Conservation (phyloP, 768 basidiomycete species). For the Infundibulicybe gibba region DNA sequence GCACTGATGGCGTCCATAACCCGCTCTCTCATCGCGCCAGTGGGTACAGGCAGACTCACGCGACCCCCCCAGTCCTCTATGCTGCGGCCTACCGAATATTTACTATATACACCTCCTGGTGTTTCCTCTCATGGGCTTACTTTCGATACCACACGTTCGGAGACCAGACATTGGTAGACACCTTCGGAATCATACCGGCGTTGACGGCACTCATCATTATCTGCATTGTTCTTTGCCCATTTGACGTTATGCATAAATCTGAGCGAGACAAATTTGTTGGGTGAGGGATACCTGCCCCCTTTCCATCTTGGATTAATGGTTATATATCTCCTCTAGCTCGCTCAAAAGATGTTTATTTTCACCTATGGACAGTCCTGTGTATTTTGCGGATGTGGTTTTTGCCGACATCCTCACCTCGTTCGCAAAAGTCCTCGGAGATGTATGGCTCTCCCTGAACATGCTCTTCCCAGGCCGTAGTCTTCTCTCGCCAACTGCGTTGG, state of each 20-base stretch:
- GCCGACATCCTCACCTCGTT: constrained; percentile 97
- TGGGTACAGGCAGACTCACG: constrained; percentile 23
- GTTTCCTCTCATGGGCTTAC: constrained; percentile 61
- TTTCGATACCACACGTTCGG: constrained; percentile 62
- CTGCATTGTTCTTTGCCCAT: constrained; percentile 62
- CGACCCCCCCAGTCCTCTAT: constrained; percentile 46
- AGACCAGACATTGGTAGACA: constrained; percentile 59
- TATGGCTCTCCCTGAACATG: constrained; percentile 88
- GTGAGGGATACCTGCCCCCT: constrained; percentile 43
- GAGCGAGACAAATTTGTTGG: constrained; percentile 77
- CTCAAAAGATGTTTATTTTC: constrained; percentile 73
- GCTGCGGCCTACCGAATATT: constrained; percentile 66
- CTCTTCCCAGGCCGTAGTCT: constrained; percentile 82
- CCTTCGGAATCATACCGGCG: constrained; percentile 73
- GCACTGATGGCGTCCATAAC: constrained; percentile 26
- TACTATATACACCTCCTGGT: constrained; percentile 55
- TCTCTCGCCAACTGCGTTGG: constrained; percentile 54
- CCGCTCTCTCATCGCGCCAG: constrained; percentile 20
- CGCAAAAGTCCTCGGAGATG: constrained; percentile 93
- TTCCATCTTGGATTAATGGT: constrained; percentile 2
- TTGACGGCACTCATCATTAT: constrained; percentile 58
- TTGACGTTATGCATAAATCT: constrained; percentile 57
- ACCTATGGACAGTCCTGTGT: constrained; percentile 54
- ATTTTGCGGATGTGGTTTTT: constrained; percentile 90
- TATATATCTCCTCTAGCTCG: constrained; percentile 41